Evolutionary conservation across 169 alveolate genomes (phyloP).

Genomic region (Plasmodium coatneyi): DNA sequence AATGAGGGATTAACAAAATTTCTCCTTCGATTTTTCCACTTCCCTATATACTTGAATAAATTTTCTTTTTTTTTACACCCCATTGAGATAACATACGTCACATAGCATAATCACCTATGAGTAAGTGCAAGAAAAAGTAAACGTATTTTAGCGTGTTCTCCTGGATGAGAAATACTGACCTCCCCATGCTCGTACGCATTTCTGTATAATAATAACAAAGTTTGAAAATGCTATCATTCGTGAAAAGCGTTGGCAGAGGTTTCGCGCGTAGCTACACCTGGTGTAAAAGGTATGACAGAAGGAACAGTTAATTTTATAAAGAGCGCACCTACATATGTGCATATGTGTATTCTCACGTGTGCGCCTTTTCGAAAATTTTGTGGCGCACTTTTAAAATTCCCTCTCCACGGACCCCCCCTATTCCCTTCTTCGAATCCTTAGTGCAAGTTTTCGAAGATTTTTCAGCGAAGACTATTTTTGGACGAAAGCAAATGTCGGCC

Average conservation of each 20-base stretch:
- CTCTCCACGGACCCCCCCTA: background rate
- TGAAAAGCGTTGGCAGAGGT: conserved; percentile 34
- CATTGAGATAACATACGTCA: background rate
- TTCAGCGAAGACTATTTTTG: conserved; percentile 80
- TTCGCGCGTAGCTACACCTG: conserved; percentile 32
- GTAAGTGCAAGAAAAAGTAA: background rate
- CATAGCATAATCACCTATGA: background rate
- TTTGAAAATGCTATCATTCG: conserved; percentile 36
- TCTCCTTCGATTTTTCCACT: background rate
- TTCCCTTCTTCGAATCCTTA: background rate
- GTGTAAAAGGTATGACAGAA: conserved; percentile 36
- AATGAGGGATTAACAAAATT: background rate
- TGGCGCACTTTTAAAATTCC: background rate
- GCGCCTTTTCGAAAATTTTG: background rate
- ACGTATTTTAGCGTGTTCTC: background rate
- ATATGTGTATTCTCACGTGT: background rate
- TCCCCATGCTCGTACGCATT: background rate
- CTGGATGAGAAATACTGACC: background rate
- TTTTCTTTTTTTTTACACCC: background rate
- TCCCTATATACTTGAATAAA: background rate
- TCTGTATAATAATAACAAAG: conserved; percentile 18
- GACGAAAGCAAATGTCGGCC: conserved; percentile 81
- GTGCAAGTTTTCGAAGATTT: conserved; percentile 66
- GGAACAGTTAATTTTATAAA: background rate
- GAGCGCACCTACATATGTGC: background rate